Conservation (phyloP, 225 moss, liverwort and hornwort genomes). For the Climacium dendroides region DNA sequence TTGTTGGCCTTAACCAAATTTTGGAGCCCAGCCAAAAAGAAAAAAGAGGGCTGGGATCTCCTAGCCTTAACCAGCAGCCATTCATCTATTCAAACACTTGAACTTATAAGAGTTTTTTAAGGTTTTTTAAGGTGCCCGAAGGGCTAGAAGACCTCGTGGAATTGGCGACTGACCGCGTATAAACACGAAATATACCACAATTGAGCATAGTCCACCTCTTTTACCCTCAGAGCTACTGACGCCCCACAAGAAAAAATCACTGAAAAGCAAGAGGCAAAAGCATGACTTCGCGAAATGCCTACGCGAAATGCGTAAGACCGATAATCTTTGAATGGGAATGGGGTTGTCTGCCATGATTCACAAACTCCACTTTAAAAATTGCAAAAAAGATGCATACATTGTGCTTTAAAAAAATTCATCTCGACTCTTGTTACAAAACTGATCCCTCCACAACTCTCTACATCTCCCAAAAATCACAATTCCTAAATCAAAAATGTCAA, state of each 20-base stretch:
- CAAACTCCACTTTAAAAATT: not conserved
- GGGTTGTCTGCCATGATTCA: not conserved
- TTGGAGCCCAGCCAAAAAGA: not conserved
- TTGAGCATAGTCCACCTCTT: not conserved
- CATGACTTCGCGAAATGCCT: not conserved
- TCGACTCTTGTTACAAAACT: not conserved
- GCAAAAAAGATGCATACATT: not conserved
- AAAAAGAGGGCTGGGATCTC: too few relatives aligned
- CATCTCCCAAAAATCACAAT: not conserved
- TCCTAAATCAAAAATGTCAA: not conserved
- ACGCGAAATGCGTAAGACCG: not conserved
- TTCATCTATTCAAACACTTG: not conserved
- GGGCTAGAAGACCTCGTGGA: not conserved
- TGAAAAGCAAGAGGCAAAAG: not conserved
- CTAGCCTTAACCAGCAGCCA: not conserved
- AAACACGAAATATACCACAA: too few relatives aligned
- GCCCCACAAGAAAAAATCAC: not conserved
- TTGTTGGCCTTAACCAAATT: not conserved
- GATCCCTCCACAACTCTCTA: not conserved
- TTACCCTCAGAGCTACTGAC: not conserved
- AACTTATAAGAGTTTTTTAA: not conserved
- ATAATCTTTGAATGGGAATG: not conserved
- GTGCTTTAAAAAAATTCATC: not conserved
- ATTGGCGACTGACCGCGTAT: not conserved
- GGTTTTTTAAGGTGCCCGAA: not conserved